phyloP scores from a whole-genome alignment of 139 green algal species.

The Coelastrella sp. region DNA sequence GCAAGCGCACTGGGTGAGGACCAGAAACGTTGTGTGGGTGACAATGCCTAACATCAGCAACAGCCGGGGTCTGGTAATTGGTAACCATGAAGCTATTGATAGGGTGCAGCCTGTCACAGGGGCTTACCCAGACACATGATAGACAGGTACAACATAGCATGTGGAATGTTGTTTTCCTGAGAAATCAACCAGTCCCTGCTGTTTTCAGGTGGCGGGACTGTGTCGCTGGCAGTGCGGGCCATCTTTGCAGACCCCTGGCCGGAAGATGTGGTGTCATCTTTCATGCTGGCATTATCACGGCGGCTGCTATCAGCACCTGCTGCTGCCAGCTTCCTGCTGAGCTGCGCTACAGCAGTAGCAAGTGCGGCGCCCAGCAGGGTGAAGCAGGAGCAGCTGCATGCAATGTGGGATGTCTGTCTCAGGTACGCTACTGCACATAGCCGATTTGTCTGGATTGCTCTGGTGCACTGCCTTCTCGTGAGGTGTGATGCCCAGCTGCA shows the following conservation, averaged over 20 bases:
- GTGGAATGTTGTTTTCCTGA: not conserved
- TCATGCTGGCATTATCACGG: conserved; percentile 63
- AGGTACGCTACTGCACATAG: conserved; percentile 6
- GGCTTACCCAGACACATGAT: too few species aligned
- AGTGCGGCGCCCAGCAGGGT: conserved; percentile 62
- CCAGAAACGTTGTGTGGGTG: too few species aligned
- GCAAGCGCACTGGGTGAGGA: too few species aligned
- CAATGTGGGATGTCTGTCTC: conserved; percentile 59
- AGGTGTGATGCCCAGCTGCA: too few species aligned
- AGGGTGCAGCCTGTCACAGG: too few species aligned
- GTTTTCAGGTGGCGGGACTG: conserved; percentile 51
- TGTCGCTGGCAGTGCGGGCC: conserved; percentile 36
- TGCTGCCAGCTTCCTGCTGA: conserved; percentile 58
- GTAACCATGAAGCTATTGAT: too few species aligned
- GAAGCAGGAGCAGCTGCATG: conserved; percentile 57
- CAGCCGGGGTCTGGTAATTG: too few species aligned
- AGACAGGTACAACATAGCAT: too few species aligned
- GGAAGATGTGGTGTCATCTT: conserved; percentile 59
- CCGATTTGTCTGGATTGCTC: not conserved
- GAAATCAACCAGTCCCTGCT: too few species aligned
- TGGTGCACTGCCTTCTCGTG: too few species aligned
- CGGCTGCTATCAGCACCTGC: conserved; percentile 56
- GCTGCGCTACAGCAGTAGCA: conserved; percentile 67
- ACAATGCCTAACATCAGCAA: too few species aligned
- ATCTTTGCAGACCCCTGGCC: conserved; percentile 77